Base-by-base conservation (phyloP, 805 yeast species). In the Limtongozyma cylindracea region DNA sequence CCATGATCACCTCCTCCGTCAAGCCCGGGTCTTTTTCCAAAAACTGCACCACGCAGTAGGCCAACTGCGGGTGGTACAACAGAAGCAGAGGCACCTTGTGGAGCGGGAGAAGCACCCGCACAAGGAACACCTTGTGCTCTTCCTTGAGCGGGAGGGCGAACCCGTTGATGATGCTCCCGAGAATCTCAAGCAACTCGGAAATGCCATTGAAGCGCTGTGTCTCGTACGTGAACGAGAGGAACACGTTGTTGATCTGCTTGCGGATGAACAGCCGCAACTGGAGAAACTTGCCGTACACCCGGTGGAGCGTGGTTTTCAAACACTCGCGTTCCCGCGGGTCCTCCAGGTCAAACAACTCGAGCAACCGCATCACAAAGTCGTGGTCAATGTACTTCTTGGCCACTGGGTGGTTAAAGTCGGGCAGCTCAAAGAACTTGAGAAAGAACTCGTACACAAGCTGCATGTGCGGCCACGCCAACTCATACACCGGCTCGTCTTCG, bases 391-490 rank as follows among this genome's bases (percentile, higher is more conserved):
- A 82, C 36, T 76, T 88, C 45, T 82, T 82, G 15, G 98, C 98
- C 21, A 73, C 53, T 24, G 78, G 78, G 39, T 82, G 93, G 39
- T 77, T 76, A 45, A 88, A 84, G 46, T 82, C 95, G 3, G 92
- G 91, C 30, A 84, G 68, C 47, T 88, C 96, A 24, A 88, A 70
- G 45, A 88, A 84, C 36, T 92, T 56, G 27, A 88, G 51, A 41
- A 88, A 84, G 37, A 88, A 78, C 44, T 88, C 96, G 49, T 88
- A 88, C 16, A 82, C 91, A 19, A 80, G 61, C 45, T 78, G 91
- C 96, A 88, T 88, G 43, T 88, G 98, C 8, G 96, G 93, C 98
- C 98, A 88, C 7, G 95, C 82, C 30, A 84, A 63, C 42, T 88
- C 96, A 34, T 68, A 66, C 18, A 88, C 91, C 3, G 96, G 96